Percentiles rank a stretch among this genome's conserved stretches.
Conservation (phyloP, 2,329 filamentous ascomycete species). For the Shiraia bambusicola region DNA sequence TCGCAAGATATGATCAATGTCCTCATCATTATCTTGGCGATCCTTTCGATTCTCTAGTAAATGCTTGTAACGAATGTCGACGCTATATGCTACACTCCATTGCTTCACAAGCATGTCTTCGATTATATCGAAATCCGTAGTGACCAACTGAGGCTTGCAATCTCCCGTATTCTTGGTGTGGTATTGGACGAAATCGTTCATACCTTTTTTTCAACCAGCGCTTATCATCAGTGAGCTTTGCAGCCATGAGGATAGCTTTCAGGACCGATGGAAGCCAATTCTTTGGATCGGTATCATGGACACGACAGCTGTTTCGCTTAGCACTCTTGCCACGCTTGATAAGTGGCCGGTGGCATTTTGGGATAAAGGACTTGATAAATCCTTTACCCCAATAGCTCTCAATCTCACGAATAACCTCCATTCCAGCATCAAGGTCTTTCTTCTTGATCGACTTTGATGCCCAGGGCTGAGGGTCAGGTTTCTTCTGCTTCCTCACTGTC, state of each 20-base stretch:
- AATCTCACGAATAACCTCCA: slow-evolving; percentile 27
- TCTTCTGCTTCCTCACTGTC: slow-evolving; percentile 13
- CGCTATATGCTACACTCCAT: slow-evolving; percentile 25
- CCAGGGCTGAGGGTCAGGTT: slow-evolving; percentile 17
- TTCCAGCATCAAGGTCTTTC: slow-evolving; percentile 30
- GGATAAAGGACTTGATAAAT: slow-evolving; percentile 33
- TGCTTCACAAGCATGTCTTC: slow-evolving; percentile 33
- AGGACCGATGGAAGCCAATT: slow-evolving; percentile 34
- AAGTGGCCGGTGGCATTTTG: slow-evolving; percentile 31
- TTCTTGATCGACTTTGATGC: slow-evolving; percentile 24
- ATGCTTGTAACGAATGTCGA: slow-evolving; percentile 37
- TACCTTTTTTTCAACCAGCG: slow-evolving; percentile 24
- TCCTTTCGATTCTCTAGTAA: slow-evolving; percentile 24
- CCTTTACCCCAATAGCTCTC: slow-evolving; percentile 29
- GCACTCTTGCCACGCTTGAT: slow-evolving; percentile 19
- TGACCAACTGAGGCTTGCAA: slow-evolving; percentile 36
- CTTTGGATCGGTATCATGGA: slow-evolving; percentile 30
- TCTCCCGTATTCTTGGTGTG: slow-evolving; percentile 36
- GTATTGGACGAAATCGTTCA: slow-evolving; percentile 31
- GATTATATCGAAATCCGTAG: slow-evolving; percentile 38
- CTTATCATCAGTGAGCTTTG: slow-evolving; percentile 25
- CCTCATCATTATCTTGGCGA: slow-evolving; percentile 18
- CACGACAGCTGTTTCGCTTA: slow-evolving; percentile 21
- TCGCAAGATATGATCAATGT: slow-evolving; percentile 25
- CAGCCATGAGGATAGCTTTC: slow-evolving; percentile 29